A percentile compares a stretch with the other conserved stretches of the same genome.
Evolutionary conservation across 129 eudicot species (phyloP).

Genomic region (Sambucus nigra): DNA sequence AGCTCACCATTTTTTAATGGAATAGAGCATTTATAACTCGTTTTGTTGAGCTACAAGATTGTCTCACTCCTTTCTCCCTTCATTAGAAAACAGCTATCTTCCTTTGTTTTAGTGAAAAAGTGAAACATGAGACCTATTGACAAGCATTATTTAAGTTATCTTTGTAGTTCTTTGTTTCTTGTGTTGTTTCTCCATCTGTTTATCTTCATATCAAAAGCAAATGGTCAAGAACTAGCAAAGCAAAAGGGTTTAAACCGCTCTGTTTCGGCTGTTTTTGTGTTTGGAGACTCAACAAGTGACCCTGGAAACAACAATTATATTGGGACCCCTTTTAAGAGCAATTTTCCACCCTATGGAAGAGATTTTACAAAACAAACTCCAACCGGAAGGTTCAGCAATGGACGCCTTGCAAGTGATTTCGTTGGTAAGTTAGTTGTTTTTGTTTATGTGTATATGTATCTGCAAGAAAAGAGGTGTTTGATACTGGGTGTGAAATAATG

Average conservation of each 20-base stretch:
- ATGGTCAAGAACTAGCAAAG: slow-evolving; percentile 6
- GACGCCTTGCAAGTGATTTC: slow-evolving; percentile 35
- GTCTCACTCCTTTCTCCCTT: neutral
- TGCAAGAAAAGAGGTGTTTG: neutral
- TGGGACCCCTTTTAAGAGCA: slow-evolving; percentile 37
- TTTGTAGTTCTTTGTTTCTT: slow-evolving; percentile 7
- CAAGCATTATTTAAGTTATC: neutral
- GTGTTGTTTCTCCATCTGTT: slow-evolving; percentile 8
- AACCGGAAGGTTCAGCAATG: slow-evolving; percentile 66
- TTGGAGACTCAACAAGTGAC: slow-evolving; percentile 79
- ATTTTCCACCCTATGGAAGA: slow-evolving; percentile 68
- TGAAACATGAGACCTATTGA: neutral
- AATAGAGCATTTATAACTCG: neutral
- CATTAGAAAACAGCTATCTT: neutral
- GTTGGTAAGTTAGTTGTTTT: slow-evolving; percentile 24
- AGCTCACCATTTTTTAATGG: neutral
- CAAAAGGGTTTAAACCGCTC: slow-evolving; percentile 8
- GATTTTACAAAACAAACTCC: slow-evolving; percentile 46
- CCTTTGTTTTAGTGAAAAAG: neutral
- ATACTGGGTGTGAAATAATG: neutral
- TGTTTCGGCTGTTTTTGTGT: slow-evolving; percentile 46
- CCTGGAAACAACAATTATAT: slow-evolving; percentile 65
- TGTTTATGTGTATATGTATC: neutral
- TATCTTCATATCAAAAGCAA: slow-evolving; percentile 18
- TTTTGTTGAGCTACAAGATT: neutral